A percentile compares a stretch with the other conserved stretches of the same genome.
Conservation (phyloP, 1,139 yeast species). For the Zygosaccharomyces sapae region DNA sequence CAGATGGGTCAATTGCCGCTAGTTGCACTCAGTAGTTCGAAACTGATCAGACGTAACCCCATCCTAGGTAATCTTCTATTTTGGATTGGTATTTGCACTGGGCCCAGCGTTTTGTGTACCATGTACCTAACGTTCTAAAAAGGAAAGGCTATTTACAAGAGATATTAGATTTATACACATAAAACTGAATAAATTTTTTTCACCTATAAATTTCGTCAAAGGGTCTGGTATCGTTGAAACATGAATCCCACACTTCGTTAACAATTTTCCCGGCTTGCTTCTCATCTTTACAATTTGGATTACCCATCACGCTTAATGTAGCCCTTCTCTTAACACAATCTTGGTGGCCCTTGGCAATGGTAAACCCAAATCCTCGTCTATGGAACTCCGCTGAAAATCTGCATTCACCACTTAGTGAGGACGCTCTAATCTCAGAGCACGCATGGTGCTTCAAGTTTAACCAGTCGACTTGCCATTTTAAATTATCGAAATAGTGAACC, state of each 20-base stretch:
- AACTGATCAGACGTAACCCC: constrained; percentile 49
- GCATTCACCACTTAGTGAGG: constrained; percentile 92
- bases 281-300: constrained; percentile 70
- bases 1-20: constrained; percentile 78
- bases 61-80: constrained; percentile 76
- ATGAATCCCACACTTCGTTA: constrained; percentile 83
- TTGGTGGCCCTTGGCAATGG: constrained; percentile 71
- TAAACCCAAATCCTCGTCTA: constrained; percentile 40
- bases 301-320: constrained; percentile 71
- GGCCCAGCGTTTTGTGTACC: constrained; percentile 86
- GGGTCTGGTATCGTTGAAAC: constrained; percentile 94
- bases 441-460: constrained; percentile 86
- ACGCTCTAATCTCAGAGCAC: constrained; percentile 93
- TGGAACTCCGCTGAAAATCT: constrained; percentile 81
- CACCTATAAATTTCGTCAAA: constrained; percentile 74
- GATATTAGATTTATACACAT: neutral
- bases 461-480: constrained; percentile 84
- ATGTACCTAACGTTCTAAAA: constrained; percentile 67
- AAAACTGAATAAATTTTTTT: neutral
- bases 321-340: constrained; percentile 89
- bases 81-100: constrained; percentile 88
- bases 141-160: constrained; percentile 1
- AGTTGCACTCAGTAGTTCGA: constrained; percentile 50
- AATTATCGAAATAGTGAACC: constrained; percentile 88
- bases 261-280: constrained; percentile 79